Evolutionary conservation across 805 yeast genomes (phyloP), one percentile per base, ranked within the genome.

Genomic region (Candida pseudofarinosa): DNA sequence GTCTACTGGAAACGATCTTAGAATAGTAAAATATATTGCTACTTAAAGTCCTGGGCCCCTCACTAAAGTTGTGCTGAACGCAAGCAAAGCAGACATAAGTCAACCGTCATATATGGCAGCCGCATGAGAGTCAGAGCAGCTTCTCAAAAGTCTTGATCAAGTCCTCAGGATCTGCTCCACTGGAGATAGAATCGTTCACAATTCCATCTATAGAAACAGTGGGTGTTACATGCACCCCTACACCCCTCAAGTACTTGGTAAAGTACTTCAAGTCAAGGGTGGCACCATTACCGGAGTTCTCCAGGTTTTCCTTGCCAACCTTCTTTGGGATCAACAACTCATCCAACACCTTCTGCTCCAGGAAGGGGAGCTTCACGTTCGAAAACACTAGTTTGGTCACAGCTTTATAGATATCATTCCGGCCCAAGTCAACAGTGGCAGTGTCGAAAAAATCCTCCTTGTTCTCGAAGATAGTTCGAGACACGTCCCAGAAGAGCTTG

Each of bases 151-250:
- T 56, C 26, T 68, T 59, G 12, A 71, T 59, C 46, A 78, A 62
- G 20, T 71, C 73, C 2, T 69, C 80, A 4, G 69, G 53, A 4
- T 77, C 66, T 39, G 81, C 76, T 6, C 88, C 79, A 35, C 88
- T 80, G 52, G 83, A 85, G 53, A 88, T 73, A 4, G 69, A 52
- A 30, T 69, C 67, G 48, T 74, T 76, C 17, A 71, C 70, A 39
- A 84, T 77, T 1, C 96, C 96, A 58, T 87, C 77, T 33, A 88
- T 65, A 16, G 76, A 60, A 12, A 86, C 85, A 3, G 93, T 82
- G 16, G 96, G 96, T 3, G 93, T 85, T n/a, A 85, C 82, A 57
- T 88, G 96, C 32, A 85, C 78, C 35, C 91, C 88, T 34, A 81
- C 77, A 45, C 86, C 87, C 58, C 96, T 76, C 41, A 80, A 81